Evolutionary conservation across 768 basidiomycete species (phyloP).

Genomic region (Clavaria fumosa): DNA sequence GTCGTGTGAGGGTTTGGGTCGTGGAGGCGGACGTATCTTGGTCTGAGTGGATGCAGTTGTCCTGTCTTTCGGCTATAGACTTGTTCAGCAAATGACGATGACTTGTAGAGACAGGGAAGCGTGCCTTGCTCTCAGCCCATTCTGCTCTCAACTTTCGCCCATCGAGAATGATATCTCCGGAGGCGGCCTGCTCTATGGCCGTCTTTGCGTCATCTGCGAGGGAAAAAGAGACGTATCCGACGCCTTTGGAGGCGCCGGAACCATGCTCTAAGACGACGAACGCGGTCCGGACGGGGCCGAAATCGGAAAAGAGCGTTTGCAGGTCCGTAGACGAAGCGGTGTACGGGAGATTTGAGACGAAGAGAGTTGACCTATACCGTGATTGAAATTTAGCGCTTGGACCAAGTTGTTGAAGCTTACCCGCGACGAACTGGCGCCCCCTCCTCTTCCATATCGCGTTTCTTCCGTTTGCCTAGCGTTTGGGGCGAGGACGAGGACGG

Average conservation of each 20-base stretch:
- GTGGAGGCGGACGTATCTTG: not conserved
- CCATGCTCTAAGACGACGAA: conserved; percentile 81
- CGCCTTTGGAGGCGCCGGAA: conserved; percentile 73
- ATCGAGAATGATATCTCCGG: conserved; percentile 49
- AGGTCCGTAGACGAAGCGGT: conserved; percentile 82
- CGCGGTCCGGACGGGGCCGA: conserved; percentile 86
- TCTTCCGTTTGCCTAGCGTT: conserved; percentile 30
- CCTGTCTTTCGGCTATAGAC: conserved; percentile 25
- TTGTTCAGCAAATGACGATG: conserved; percentile 4
- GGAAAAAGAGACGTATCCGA: conserved; percentile 91
- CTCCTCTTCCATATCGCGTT: conserved; percentile 20
- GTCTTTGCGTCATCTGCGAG: conserved; percentile 76
- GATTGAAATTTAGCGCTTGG: conserved; percentile 3
- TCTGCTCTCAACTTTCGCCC: conserved; percentile 58
- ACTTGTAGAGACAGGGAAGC: too few relatives aligned
- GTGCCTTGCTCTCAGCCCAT: conserved; percentile 72
- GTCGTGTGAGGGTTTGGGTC: conserved; percentile 31
- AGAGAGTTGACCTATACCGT: conserved; percentile 56
- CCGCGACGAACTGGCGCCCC: conserved; percentile 18
- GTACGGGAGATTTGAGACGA: conserved; percentile 88
- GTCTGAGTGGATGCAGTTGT: not conserved
- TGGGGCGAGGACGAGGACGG: too few relatives aligned
- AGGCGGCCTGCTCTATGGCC: conserved; percentile 47
- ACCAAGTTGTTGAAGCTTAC: conserved; percentile 11
- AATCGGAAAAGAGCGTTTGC: conserved; percentile 85